These are phyloP conservation scores for Monosporozyma yasuniensis DNA, from an alignment of 805 yeast genomes.

Conservation along the genomic window DNA sequence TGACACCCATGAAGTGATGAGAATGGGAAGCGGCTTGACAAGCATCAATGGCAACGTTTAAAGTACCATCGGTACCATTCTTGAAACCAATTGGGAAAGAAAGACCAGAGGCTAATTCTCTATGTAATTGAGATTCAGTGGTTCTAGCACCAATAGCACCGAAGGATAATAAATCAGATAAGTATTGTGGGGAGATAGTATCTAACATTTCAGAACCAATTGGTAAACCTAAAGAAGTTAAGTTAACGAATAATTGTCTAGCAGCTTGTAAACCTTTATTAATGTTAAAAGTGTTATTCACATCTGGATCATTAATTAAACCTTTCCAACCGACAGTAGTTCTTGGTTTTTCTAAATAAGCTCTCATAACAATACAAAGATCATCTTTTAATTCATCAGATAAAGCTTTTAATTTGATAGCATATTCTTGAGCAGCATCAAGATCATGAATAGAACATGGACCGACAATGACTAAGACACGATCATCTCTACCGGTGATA, in stretches of 20 bases:
- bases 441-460: slow-evolving; percentile 98
- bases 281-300: slow-evolving; percentile 85
- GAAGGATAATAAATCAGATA: slow-evolving; percentile 84
- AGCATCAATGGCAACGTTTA: slow-evolving; percentile 93
- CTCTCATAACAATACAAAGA: slow-evolving; percentile 87
- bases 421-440: slow-evolving; percentile 83
- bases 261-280: slow-evolving; percentile 94
- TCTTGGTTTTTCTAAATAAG: slow-evolving; percentile 95
- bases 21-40: slow-evolving; percentile 84
- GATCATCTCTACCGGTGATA: slow-evolving; percentile 74
- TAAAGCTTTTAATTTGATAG: slow-evolving; percentile 49
- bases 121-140: slow-evolving; percentile 93
- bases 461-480: slow-evolving; percentile 83
- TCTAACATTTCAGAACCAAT: slow-evolving; percentile 97
- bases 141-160: slow-evolving; percentile 99
- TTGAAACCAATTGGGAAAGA: slow-evolving; percentile 98
- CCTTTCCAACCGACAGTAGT: slow-evolving; percentile 99
- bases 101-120: slow-evolving; percentile 93
- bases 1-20: slow-evolving; percentile 90
- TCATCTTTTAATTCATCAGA: slow-evolving; percentile 62
- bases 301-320: slow-evolving; percentile 91
- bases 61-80: slow-evolving; percentile 93
- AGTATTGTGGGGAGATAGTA: slow-evolving; percentile 92
- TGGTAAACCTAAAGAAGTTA: slow-evolving; percentile 76
- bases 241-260: slow-evolving; percentile 68